Evolutionary conservation across 495 filamentous ascomycete species (phyloP).

Genomic region (Lepraria neglecta): DNA sequence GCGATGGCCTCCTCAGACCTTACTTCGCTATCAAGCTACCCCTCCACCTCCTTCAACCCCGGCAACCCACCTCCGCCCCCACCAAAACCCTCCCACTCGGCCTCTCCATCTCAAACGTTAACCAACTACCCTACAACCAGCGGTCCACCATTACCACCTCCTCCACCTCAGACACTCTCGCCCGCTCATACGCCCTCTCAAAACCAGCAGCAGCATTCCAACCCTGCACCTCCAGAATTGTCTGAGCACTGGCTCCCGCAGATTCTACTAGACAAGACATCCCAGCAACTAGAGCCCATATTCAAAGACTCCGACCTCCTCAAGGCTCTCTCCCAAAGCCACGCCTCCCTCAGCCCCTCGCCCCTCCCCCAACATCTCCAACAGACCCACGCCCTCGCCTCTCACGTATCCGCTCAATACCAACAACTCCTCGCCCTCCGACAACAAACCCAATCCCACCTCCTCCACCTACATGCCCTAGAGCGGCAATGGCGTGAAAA

Average conservation of each 20-base stretch:
- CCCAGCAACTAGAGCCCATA: conserved; percentile 39
- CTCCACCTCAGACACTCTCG: conserved; percentile 13
- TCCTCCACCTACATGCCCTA: conserved; percentile 75
- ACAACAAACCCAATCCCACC: conserved; percentile 63
- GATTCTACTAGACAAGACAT: conserved; percentile 66
- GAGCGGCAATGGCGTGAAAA: conserved; percentile 88
- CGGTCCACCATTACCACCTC: conserved; percentile 12
- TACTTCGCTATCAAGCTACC: conserved; percentile 12
- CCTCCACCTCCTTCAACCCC: neutral
- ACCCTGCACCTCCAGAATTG: conserved; percentile 21
- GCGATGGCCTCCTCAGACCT: conserved; percentile 16
- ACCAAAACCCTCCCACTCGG: conserved; percentile 25
- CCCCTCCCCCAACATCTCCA: conserved; percentile 55
- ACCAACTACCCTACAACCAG: conserved; percentile 11
- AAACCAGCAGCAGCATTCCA: neutral
- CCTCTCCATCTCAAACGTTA: conserved; percentile 5
- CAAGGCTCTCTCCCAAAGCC: conserved; percentile 59
- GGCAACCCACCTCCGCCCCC: conserved; percentile 8
- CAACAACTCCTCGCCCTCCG: conserved; percentile 57
- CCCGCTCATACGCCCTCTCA: neutral
- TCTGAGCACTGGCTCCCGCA: conserved; percentile 56
- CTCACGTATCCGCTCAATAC: conserved; percentile 61
- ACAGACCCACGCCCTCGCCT: conserved; percentile 49
- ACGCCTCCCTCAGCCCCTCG: conserved; percentile 49
- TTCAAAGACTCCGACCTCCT: conserved; percentile 33